phyloP scores from a whole-genome alignment of 495 filamentous ascomycete species.

The Penicillium salamii region DNA sequence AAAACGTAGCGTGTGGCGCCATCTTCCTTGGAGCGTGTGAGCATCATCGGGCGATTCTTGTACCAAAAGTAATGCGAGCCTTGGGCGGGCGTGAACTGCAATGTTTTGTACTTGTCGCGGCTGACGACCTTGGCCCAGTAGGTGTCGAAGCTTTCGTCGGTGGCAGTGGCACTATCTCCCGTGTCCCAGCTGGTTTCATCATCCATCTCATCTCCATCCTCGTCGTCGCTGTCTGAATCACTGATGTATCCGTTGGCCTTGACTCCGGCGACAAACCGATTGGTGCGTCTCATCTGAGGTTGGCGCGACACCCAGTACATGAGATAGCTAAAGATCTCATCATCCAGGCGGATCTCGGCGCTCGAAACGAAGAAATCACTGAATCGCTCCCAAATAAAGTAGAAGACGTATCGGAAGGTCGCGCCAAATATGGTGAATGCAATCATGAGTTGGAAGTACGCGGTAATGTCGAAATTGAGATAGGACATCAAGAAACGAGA shows the following conservation, averaged over 20 bases:
- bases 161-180: not conserved
- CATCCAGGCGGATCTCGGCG: constrained; percentile 62
- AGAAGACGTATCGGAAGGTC: constrained; percentile 47
- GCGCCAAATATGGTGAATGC: constrained; percentile 48
- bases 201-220: constrained; percentile 35
- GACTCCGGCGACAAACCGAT: constrained; percentile 61
- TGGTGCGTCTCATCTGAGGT: constrained; percentile 52
- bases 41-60: constrained; percentile 51
- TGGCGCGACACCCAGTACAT: constrained; percentile 70
- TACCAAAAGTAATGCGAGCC: constrained; percentile 68
- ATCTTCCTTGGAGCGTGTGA: constrained; percentile 44
- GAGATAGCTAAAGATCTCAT: constrained; percentile 66
- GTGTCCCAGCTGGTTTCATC: constrained; percentile 14
- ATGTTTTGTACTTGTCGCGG: constrained; percentile 53
- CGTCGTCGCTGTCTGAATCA: constrained; percentile 44
- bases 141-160: constrained; percentile 32
- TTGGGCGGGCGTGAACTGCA: constrained; percentile 63
- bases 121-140: constrained; percentile 46
- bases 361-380: constrained; percentile 43
- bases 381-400: constrained; percentile 36
- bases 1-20: constrained; percentile 23
- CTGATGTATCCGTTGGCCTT: constrained; percentile 50
- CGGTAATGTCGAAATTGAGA: constrained; percentile 65
- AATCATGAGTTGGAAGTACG: constrained; percentile 65
- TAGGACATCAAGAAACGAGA: constrained; percentile 57